phyloP scores from a whole-genome alignment of 768 basidiomycete genomes.

The Agrocybe chaxingu region DNA sequence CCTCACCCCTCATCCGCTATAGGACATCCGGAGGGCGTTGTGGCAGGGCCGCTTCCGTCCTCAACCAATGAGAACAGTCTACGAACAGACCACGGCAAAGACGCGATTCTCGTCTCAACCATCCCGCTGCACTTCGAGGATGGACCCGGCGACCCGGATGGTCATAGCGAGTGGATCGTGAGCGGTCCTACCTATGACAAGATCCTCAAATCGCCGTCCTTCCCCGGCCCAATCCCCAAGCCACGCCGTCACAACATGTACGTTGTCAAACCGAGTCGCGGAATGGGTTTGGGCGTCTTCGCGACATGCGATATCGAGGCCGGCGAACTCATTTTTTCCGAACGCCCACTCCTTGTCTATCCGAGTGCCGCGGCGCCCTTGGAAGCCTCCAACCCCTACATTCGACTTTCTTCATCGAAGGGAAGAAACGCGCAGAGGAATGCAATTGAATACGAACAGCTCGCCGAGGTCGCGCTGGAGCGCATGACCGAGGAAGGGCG shows the following conservation, averaged over 20 bases:
- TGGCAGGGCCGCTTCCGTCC: no score
- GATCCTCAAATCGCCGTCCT: not conserved
- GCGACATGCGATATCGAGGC: constrained; percentile 21
- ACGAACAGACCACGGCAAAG: no score
- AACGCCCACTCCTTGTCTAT: constrained; percentile 31
- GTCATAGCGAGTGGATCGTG: constrained; percentile 6
- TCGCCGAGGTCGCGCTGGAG: constrained; percentile 15
- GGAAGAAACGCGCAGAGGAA: no score
- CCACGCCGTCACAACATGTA: not conserved
- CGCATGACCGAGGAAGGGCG: constrained; percentile 20
- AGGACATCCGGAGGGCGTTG: no score
- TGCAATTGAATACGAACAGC: constrained; percentile 16
- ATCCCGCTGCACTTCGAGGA: no score
- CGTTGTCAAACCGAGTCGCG: not conserved
- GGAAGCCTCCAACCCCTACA: no score
- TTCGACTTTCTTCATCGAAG: no score
- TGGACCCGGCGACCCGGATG: not conserved
- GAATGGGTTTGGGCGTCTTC: constrained; percentile 26
- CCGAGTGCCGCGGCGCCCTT: not conserved
- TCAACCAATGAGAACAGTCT: no score
- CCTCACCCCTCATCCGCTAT: no score
- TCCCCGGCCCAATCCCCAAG: not conserved
- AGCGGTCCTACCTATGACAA: not conserved
- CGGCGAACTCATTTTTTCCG: constrained; percentile 29
- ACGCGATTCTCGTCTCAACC: no score